A percentile compares a stretch with the other conserved stretches of the same genome.
Conservation (phyloP, 1,284 basidiomycete genomes). For the Puccinia hordei region DNA sequence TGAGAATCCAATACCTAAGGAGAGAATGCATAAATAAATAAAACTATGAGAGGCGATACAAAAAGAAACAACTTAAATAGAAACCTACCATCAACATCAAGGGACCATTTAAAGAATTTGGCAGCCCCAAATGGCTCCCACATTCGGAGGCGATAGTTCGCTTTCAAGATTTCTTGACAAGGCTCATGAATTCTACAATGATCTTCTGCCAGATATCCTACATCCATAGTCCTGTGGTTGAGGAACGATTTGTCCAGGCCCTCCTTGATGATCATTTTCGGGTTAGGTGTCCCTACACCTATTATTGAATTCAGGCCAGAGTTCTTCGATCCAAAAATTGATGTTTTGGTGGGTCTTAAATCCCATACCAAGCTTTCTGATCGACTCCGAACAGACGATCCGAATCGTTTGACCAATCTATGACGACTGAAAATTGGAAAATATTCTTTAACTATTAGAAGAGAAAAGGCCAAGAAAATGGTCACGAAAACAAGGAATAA, state of each 20-base stretch:
- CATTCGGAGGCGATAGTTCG: slow-evolving; percentile 30
- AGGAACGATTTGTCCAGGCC: not conserved
- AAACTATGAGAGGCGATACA: not conserved
- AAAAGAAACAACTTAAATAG: not conserved
- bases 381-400: not conserved
- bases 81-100: slow-evolving; percentile 36
- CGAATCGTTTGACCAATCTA: slow-evolving; percentile 30
- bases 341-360: not conserved
- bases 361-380: slow-evolving; percentile 19
- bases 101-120: slow-evolving; percentile 39
- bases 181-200: slow-evolving; percentile 13
- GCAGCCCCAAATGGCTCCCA: slow-evolving; percentile 43
- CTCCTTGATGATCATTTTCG: not conserved
- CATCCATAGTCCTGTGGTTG: slow-evolving; percentile 25
- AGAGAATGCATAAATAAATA: not conserved
- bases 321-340: not conserved
- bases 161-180: slow-evolving; percentile 35
- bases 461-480: not conserved
- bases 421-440: slow-evolving; percentile 24
- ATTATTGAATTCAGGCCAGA: not conserved
- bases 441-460: not conserved
- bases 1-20: slow-evolving; percentile 30
- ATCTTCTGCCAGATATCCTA: slow-evolving; percentile 32
- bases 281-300: not conserved
- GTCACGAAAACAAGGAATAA: not conserved